Conservation (phyloP, 495 filamentous ascomycete genomes). For the Rusavskia elegans region DNA sequence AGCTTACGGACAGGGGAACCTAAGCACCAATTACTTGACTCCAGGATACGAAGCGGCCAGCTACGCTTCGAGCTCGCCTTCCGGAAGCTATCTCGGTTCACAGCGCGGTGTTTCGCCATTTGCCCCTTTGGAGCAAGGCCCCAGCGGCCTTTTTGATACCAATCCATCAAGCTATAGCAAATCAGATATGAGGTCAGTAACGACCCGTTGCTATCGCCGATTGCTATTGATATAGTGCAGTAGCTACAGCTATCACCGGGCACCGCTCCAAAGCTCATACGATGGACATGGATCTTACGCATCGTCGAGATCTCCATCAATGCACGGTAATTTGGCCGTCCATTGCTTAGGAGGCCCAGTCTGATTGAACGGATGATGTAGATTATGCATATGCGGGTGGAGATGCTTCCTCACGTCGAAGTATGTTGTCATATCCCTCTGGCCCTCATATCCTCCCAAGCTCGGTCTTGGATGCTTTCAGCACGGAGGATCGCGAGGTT, state of each 20-base stretch:
- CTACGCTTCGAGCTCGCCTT: not conserved
- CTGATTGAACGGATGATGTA: not conserved
- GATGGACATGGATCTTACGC: constrained; percentile 5
- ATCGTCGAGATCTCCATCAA: constrained; percentile 8
- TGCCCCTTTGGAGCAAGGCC: constrained; percentile 1
- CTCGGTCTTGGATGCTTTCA: constrained; percentile 14
- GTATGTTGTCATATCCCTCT: constrained; percentile 15
- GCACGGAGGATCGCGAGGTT: constrained; percentile 12
- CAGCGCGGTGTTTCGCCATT: not conserved
- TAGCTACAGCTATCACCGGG: constrained; percentile 2
- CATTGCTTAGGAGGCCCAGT: not conserved
- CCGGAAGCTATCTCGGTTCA: not conserved
- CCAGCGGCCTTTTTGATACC: constrained; percentile 4
- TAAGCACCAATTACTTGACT: not conserved
- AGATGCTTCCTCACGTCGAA: constrained; percentile 13
- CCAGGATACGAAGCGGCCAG: not conserved
- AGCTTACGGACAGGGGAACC: not conserved
- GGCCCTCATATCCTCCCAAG: constrained; percentile 17
- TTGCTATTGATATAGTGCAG: not conserved
- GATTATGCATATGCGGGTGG: constrained; percentile 9
- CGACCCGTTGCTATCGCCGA: not conserved
- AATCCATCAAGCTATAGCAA: constrained; percentile 1
- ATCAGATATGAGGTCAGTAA: constrained; percentile 7
- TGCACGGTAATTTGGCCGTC: constrained; percentile 5
- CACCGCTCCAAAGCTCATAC: constrained; percentile 2